Conservation (phyloP, 2,329 filamentous ascomycete genomes). For the Colletotrichum sp. region DNA sequence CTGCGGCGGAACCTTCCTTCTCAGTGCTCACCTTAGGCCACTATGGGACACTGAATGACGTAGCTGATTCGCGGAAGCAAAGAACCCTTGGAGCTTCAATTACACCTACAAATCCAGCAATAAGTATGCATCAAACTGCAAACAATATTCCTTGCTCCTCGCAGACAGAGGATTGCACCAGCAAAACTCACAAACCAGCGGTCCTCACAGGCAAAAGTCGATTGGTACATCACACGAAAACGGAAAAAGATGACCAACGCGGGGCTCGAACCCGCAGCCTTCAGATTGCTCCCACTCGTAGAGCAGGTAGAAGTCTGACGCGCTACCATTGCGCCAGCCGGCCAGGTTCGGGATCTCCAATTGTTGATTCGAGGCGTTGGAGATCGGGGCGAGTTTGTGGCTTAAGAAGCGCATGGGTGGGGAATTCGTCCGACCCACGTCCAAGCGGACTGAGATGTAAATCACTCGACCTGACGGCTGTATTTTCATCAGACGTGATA, state of each 20-base stretch:
- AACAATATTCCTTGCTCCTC: background rate
- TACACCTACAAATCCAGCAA: background rate
- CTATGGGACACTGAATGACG: background rate
- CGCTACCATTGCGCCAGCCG: slow-evolving; percentile 22
- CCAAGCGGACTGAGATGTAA: background rate
- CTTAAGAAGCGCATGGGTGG: background rate
- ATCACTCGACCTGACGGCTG: background rate
- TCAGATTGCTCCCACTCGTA: background rate
- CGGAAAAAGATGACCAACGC: slow-evolving; percentile 7
- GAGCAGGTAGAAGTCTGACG: slow-evolving; percentile 15
- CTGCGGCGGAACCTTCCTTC: background rate
- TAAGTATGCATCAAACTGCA: background rate
- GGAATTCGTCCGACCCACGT: background rate
- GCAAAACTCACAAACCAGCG: background rate
- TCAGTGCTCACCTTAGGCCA: background rate
- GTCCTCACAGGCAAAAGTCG: background rate
- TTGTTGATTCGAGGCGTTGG: slow-evolving; percentile 1
- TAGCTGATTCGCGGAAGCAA: background rate
- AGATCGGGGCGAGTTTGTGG: rapidly evolving
- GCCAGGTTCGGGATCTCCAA: background rate
- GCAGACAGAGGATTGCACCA: background rate
- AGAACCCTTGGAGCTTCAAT: background rate
- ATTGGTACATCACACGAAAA: background rate
- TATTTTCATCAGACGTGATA: background rate
- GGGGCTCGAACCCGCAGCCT: slow-evolving; percentile 21